Percentiles rank a stretch among this genome's conserved stretches.
Evolutionary conservation across 2,329 filamentous ascomycete genomes (phyloP).

Genomic region (Akanthomyces uredinophilus): DNA sequence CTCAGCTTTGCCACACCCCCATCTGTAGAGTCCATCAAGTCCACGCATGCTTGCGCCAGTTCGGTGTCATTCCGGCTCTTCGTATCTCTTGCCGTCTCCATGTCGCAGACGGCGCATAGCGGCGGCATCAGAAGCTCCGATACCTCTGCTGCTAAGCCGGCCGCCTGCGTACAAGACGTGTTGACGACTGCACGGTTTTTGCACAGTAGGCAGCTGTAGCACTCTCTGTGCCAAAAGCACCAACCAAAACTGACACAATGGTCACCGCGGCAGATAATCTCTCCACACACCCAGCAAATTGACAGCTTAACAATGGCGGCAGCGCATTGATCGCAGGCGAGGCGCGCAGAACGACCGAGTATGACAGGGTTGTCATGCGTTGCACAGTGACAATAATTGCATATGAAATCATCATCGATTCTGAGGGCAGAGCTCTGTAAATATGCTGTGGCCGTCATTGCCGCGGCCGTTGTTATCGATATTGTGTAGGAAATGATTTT

Average conservation of each 20-base stretch:
- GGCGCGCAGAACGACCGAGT: constrained; percentile 42
- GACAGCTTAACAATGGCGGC: constrained; percentile 45
- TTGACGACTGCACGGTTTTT: constrained; percentile 33
- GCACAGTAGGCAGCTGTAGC: constrained; percentile 52
- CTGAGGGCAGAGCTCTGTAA: background rate
- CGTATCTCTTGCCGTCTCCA: constrained; percentile 35
- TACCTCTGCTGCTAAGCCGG: constrained; percentile 21
- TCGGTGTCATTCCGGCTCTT: constrained; percentile 20
- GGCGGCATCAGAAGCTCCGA: constrained; percentile 44
- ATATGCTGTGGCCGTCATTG: background rate
- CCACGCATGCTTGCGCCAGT: constrained; percentile 38
- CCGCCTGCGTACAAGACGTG: constrained; percentile 23
- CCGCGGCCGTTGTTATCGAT: background rate
- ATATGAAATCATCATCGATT: constrained; percentile 38
- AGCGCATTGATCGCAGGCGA: constrained; percentile 46
- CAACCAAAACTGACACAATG: constrained; percentile 55
- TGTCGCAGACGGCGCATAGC: constrained; percentile 43
- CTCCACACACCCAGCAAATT: constrained; percentile 54
- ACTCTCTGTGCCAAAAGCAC: constrained; percentile 55
- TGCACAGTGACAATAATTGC: constrained; percentile 50
- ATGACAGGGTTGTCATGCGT: constrained; percentile 32
- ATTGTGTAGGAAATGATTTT: background rate
- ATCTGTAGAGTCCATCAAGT: constrained; percentile 39
- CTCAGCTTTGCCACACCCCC: constrained; percentile 41
- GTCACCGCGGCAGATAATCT: constrained; percentile 47